Base-by-base conservation (phyloP, 106 monocot genomes). In the Alisma plantagoaquatica region DNA sequence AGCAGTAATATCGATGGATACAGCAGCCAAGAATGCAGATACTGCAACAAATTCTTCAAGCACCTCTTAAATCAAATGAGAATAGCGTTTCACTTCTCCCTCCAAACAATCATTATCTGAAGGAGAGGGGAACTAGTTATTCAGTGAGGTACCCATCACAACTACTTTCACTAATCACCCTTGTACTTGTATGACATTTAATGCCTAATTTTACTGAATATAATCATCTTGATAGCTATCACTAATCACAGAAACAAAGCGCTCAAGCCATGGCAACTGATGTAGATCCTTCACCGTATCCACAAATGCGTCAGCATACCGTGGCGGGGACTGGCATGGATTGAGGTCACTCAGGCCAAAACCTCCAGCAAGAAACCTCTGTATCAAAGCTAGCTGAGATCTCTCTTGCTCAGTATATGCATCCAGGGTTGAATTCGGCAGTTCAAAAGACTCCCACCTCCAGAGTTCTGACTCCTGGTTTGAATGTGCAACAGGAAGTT, bases 221-320 rank as follows among this genome's bases (percentile, higher is more conserved):
- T 66, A 74, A 15, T 83, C 89, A 21, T 90, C 89, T 28, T 77
- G 76, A 59, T 83, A 84, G 33, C 25, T 80, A 54, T 90, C 89
- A 26, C 79, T 79, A 27, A 90, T 90, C 47, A 90, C 89, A 9
- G 89, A 91, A 25, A 91, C 77, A 45, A 91, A 91, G 63, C 80
- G 73, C 84, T 91, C 90, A 10, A 91, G 90, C 90, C 90, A 91
- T 12, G 90, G 90, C 0, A 91, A 74, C 71, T 91, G 84, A 54
- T 72, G 77, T 43, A 91, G 79, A 45, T 91, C 90, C 62, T 80
- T 91, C 43, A 91, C 72, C 27, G 80, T 66, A 57, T 91, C 90
- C 8, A 69, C 57, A 47, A 80, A 91, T 0, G 90, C 79, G 49
- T 91, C 84, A 6, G 90, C 69, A 23, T 80, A 91, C 16, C 63